Evolutionary conservation across 805 yeast genomes (phyloP).

Genomic region (Ogataea trehalophila): DNA sequence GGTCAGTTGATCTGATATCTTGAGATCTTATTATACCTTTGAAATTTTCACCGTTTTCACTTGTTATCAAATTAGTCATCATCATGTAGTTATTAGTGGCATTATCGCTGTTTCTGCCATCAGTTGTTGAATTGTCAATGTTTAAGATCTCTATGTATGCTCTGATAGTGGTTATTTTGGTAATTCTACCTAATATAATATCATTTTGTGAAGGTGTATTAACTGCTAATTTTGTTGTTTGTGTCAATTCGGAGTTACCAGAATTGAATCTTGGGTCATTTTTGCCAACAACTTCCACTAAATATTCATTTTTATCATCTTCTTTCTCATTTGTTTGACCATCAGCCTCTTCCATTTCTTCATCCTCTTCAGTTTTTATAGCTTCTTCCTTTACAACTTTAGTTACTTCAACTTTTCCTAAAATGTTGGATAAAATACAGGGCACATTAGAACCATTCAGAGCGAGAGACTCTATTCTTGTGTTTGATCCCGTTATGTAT

Average conservation of each 20-base stretch:
- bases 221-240: constrained; percentile 19
- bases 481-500: constrained; percentile 63
- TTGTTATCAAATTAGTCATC: constrained; percentile 39
- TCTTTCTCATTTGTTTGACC: constrained; percentile 6
- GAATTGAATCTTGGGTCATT: constrained; percentile 17
- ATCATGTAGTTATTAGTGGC: constrained; percentile 10
- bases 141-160: constrained; percentile 68
- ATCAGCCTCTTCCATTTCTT: constrained; percentile 11
- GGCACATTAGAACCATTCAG: constrained; percentile 35
- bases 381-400: constrained; percentile 1
- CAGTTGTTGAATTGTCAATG: constrained; percentile 21
- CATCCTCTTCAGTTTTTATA: constrained; percentile 5
- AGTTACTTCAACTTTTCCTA: constrained; percentile 50
- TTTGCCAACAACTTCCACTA: constrained; percentile 20
- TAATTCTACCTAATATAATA: constrained; percentile 70
- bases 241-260: background rate
- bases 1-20: constrained; percentile 86
- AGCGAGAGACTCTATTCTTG: constrained; percentile 44
- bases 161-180: constrained; percentile 60
- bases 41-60: constrained; percentile 82
- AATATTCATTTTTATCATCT: constrained; percentile 6
- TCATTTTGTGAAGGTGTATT: constrained; percentile 82
- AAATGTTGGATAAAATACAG: constrained; percentile 48
- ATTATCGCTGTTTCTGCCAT: constrained; percentile 30
- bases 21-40: constrained; percentile 82